Conservation (phyloP, 2,329 filamentous ascomycete species). For the Fusarium miscanthi region DNA sequence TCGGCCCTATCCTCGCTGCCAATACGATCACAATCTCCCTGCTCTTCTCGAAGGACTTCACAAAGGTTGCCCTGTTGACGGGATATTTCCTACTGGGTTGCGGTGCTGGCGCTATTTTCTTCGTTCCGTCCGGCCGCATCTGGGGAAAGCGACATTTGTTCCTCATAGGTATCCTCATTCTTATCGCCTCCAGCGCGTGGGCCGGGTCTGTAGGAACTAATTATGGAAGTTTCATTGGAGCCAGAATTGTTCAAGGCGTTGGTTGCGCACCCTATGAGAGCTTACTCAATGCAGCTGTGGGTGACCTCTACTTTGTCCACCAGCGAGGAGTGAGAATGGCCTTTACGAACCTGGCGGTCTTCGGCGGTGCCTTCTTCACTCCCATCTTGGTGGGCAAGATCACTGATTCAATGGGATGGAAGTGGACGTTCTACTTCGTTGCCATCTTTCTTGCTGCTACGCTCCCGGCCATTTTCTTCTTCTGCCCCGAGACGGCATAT, state of each 20-base stretch:
- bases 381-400: slow-evolving; percentile 93
- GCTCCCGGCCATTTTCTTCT: slow-evolving; percentile 77
- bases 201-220: slow-evolving; percentile 74
- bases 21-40: slow-evolving; percentile 83
- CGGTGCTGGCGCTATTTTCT: slow-evolving; percentile 82
- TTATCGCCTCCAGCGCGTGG: slow-evolving; percentile 82
- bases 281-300: slow-evolving; percentile 87
- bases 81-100: slow-evolving; percentile 89
- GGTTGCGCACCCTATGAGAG: slow-evolving; percentile 91
- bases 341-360: slow-evolving; percentile 69
- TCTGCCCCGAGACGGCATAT: slow-evolving; percentile 88
- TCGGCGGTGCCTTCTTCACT: slow-evolving; percentile 72
- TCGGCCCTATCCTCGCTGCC: slow-evolving; percentile 88
- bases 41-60: slow-evolving; percentile 73
- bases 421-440: slow-evolving; percentile 89
- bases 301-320: slow-evolving; percentile 91
- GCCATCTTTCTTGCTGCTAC: slow-evolving; percentile 82
- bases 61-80: slow-evolving; percentile 82
- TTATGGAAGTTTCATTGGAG: slow-evolving; percentile 79
- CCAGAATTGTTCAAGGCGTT: slow-evolving; percentile 86
- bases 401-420: slow-evolving; percentile 79
- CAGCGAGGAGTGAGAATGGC: slow-evolving; percentile 90
- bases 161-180: slow-evolving; percentile 77
- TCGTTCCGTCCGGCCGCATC: slow-evolving; percentile 87
- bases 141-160: slow-evolving; percentile 95